These are phyloP conservation scores for Hydrangea macrophylla DNA, from an alignment of 148 eudicot genomes.

Conservation along the genomic window DNA sequence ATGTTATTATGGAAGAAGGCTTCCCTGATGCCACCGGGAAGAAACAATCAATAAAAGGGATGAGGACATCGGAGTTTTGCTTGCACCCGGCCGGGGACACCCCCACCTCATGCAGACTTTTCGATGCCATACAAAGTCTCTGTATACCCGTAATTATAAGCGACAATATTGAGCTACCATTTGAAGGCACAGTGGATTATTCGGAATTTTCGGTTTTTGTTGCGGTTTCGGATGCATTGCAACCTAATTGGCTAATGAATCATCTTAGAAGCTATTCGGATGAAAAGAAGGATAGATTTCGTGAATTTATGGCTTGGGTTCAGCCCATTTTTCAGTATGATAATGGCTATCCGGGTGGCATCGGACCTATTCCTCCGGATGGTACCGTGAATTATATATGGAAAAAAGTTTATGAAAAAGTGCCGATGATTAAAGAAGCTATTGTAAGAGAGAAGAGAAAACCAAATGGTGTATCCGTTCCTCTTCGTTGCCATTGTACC, in stretches of 20 bases:
- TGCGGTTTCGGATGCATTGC: slow-evolving; percentile 65
- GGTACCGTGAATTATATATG: slow-evolving; percentile 91
- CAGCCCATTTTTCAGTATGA: slow-evolving; percentile 69
- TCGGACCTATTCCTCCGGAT: slow-evolving; percentile 65
- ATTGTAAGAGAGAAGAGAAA: slow-evolving; percentile 70
- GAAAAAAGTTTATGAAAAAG: slow-evolving; percentile 76
- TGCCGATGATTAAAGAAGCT: slow-evolving; percentile 82
- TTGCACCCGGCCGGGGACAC: slow-evolving; percentile 99
- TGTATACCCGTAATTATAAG: slow-evolving; percentile 92
- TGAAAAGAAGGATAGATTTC: slow-evolving; percentile 45
- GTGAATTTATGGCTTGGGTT: slow-evolving; percentile 67
- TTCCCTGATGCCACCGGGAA: slow-evolving; percentile 95
- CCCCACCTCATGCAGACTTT: slow-evolving; percentile 92
- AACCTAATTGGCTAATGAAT: slow-evolving; percentile 71
- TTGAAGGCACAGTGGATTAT: slow-evolving; percentile 86
- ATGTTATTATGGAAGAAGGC: slow-evolving; percentile 92
- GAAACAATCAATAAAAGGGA: slow-evolving; percentile 87
- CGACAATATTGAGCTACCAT: slow-evolving; percentile 84
- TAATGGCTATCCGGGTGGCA: slow-evolving; percentile 70
- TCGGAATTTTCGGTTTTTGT: slow-evolving; percentile 79
- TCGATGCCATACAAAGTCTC: slow-evolving; percentile 93
- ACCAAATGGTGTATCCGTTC: slow-evolving; percentile 62
- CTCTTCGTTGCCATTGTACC: slow-evolving; percentile 92
- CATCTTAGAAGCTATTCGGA: slow-evolving; percentile 59
- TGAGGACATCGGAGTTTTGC: slow-evolving; percentile 92